These are phyloP conservation scores for Skeletonema marinoi DNA, from an alignment of 108 stramenopile genomes.

Conservation along the genomic window DNA sequence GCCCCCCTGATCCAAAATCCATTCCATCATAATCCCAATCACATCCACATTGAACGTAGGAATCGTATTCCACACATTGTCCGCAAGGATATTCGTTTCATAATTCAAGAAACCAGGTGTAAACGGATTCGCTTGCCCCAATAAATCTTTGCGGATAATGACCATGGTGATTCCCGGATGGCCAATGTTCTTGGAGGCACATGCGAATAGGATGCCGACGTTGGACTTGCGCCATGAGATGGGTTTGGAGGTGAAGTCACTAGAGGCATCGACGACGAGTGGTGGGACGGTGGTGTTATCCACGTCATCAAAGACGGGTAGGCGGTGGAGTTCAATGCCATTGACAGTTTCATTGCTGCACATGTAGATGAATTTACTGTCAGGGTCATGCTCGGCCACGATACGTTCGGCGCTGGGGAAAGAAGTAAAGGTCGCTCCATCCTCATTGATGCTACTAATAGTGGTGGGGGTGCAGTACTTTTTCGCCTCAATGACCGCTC, in stretches of 20 bases:
- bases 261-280: constrained; percentile 35
- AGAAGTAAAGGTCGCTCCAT: constrained; percentile 18
- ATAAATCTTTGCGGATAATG: constrained; percentile 39
- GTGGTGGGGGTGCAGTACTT: constrained; percentile 35
- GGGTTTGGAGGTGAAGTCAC: constrained; percentile 49
- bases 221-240: constrained; percentile 47
- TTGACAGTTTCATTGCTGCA: constrained; percentile 55
- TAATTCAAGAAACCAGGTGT: constrained; percentile 44
- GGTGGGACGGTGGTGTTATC: background rate
- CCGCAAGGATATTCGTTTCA: constrained; percentile 31
- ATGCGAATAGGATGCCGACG: constrained; percentile 48
- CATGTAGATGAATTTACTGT: constrained; percentile 42
- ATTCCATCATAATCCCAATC: constrained; percentile 47
- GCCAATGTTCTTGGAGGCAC: constrained; percentile 58
- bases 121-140: constrained; percentile 23
- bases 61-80: constrained; percentile 52
- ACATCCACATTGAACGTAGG: constrained; percentile 55
- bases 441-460: constrained; percentile 10
- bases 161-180: constrained; percentile 52
- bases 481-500: constrained; percentile 39
- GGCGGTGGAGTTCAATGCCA: constrained; percentile 35
- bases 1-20: constrained; percentile 40
- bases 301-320: constrained; percentile 14
- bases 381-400: constrained; percentile 22
- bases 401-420: constrained; percentile 15